These are phyloP conservation scores for Talaromyces funiculosus DNA, from an alignment of 2,329 filamentous ascomycete genomes.

Conservation along the genomic window DNA sequence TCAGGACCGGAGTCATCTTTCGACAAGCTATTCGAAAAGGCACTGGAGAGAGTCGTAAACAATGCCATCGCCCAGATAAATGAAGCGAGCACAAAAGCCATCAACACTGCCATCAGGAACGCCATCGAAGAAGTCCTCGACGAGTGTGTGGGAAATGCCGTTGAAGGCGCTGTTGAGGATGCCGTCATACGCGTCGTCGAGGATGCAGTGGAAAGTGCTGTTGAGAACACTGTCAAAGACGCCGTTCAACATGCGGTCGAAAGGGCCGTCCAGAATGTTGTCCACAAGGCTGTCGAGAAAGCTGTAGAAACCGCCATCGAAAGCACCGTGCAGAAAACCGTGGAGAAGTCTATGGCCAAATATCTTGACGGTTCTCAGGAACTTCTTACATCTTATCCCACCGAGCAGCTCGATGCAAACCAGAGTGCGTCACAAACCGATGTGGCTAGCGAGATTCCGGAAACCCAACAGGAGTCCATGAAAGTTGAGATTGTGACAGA, in stretches of 20 bases:
- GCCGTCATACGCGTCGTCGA: too few relatives aligned
- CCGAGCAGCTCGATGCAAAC: not conserved
- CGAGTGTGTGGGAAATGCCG: not conserved
- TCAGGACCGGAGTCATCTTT: not conserved
- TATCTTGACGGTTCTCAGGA: not conserved
- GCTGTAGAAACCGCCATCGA: not conserved
- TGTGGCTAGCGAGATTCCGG: not conserved
- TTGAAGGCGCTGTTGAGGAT: not conserved
- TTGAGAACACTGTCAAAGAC: not conserved
- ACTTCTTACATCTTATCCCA: not conserved
- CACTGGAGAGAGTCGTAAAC: not conserved
- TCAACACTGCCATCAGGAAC: not conserved
- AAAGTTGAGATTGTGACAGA: not conserved
- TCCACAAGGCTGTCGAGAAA: not conserved
- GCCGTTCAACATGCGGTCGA: not conserved
- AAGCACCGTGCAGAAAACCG: not conserved
- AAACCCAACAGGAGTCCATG: not conserved
- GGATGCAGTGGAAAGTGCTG: not conserved
- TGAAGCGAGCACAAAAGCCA: not conserved
- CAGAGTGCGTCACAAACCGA: not conserved
- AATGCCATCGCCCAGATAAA: not conserved
- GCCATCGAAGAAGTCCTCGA: not conserved
- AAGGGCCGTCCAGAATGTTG: not conserved
- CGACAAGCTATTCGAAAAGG: not conserved
- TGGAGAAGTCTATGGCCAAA: not conserved